Base-by-base conservation (phyloP, 768 basidiomycete genomes). In the Paxillus involutus region DNA sequence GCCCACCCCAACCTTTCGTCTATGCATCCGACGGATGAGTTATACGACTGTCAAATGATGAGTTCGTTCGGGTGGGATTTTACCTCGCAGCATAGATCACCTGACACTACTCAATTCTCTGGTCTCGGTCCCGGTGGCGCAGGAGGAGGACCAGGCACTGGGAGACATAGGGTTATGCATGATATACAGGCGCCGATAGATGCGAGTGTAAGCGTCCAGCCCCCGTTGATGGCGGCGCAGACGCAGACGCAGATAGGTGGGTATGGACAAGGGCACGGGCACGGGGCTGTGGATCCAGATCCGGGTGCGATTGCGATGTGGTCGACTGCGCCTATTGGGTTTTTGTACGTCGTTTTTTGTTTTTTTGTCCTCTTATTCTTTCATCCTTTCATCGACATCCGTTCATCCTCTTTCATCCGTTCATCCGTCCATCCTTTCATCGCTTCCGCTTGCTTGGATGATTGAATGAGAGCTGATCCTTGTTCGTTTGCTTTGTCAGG, bases 251-350 rank as follows among this genome's bases (percentile, higher is more conserved):
- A 21, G 21, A 21, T 30, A 6, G 26, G 56, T 1, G 2, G 44
- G 14, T 41, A 46, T 9, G 32, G 9, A 3, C 9, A 32, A 1
- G 29, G 29, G 29, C 49, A 35, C 4, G 44, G 33, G 26, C 26
- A 26, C 6, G 26, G 26, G 26, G 21, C 26, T 2, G 26, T 26
- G 3, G n/a, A 26, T 6, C 26, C 1, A 17, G 78, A 84, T 58
- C 68, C 71, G 51, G 80, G 81, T 50, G 78, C 78, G 43, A 75
- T 85, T 59, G 73, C 75, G 13, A 82, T 85, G 80, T 88, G 84
- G 85, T 81, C 82, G 11, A 76, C 72, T 47, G 81, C 83, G 21
- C 83, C 84, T 13, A 75, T 76, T 12, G 77, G 78, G 21, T 84
- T 84, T 51, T 82, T 82, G 86, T 87, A 61, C 59, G 83, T 74